Conservation (phyloP, 805 yeast species). For the Yarrowia porcina region DNA sequence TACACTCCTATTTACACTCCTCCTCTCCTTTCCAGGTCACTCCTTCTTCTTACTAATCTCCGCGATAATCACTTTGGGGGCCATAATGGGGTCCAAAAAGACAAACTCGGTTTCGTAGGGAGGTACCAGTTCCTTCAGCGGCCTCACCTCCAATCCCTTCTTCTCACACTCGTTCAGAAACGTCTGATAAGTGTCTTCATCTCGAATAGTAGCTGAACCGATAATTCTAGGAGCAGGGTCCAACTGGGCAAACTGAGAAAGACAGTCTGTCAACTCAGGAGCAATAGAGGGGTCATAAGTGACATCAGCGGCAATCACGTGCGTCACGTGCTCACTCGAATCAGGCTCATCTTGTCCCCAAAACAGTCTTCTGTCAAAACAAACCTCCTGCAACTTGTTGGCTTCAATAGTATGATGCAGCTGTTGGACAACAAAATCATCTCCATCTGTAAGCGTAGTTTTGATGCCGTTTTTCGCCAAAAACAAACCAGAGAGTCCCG, state of each 20-base stretch:
- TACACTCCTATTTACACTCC: background rate
- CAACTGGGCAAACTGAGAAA: slow-evolving; percentile 36
- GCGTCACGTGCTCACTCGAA: background rate
- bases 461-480: slow-evolving; percentile 30
- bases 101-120: slow-evolving; percentile 27
- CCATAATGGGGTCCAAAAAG: slow-evolving; percentile 28
- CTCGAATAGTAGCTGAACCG: slow-evolving; percentile 76
- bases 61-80: slow-evolving; percentile 30
- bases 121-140: slow-evolving; percentile 1
- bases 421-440: slow-evolving; percentile 50
- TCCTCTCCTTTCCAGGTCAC: too few species aligned
- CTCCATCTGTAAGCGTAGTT: slow-evolving; percentile 66
- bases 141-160: slow-evolving; percentile 28
- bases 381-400: slow-evolving; percentile 39
- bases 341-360: slow-evolving; percentile 35
- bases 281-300: slow-evolving; percentile 71
- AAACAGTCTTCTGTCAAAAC: slow-evolving; percentile 25
- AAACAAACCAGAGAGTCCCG: slow-evolving; percentile 69
- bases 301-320: slow-evolving; percentile 77
- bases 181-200: slow-evolving; percentile 46
- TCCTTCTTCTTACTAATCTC: background rate
- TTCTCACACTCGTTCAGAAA: slow-evolving; percentile 43
- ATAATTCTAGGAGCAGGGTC: slow-evolving; percentile 33
- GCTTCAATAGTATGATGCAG: slow-evolving; percentile 45
- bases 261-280: slow-evolving; percentile 51